Base-by-base conservation (phyloP, 805 yeast genomes). In the Allodekkera sacchari region DNA sequence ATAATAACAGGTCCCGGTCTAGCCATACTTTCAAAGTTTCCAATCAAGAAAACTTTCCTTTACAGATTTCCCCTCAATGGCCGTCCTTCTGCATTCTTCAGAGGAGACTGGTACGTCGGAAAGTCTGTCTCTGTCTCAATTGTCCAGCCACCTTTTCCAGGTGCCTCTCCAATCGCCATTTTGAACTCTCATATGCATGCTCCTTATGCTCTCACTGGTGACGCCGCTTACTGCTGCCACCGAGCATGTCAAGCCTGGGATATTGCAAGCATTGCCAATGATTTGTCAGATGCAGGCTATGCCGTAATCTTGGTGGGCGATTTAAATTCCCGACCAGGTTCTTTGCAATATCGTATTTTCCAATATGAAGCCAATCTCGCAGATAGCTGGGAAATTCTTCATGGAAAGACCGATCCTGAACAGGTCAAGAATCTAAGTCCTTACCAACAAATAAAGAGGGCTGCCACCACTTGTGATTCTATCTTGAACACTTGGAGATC, bases 31-130 rank as follows among this genome's bases (percentile, higher is more conserved):
- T 84, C 95, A 11, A 77, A 82, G 42, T 71, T 82, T 39, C 96
- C 96, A 3, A 85, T 92, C 22, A 78, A 68, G 30, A 71, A 77
- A 11, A 74, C 95, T 0, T 83, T 81, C 49, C 55, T 92, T 28
- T 81, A 83, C 50, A 62, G 94, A 14, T 92, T 84, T 50, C 94
- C 96, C 0, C 72, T 92, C 39, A 92, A 89, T 53, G 98, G 98
- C 2, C 64, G 96, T 31, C 95, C 97, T 2, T 74, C 85, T 25
- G 98, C 98, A 1, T 79, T 92, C 41, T 80, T 74, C 61, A 63
- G 97, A 36, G 98, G 98, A 22, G 98, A 92, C 53, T 92, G 96
- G 95, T 84, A 73, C 43, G 98, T 92, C 15, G 98, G 98, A 7
- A 92, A 92, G 52, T 71, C 89, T 7, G 72, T 85, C 13, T 81